These are phyloP conservation scores for Solanum tacnaense DNA, from an alignment of 257 asterid genomes.

Conservation along the genomic window DNA sequence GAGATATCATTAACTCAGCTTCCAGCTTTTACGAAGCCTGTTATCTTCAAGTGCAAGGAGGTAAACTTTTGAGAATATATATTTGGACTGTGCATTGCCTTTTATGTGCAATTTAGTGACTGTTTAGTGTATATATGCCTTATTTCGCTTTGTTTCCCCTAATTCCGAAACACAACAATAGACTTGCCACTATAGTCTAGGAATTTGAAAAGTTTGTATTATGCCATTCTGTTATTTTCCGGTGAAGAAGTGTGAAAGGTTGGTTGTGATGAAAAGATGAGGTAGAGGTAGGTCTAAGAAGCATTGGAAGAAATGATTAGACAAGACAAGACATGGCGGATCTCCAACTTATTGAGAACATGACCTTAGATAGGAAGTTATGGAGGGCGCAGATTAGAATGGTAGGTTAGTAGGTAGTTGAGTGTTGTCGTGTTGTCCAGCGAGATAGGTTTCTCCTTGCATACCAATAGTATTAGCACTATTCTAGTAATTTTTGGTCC, in stretches of 20 bases:
- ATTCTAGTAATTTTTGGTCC: not conserved
- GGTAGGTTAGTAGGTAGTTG: not conserved
- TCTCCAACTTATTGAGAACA: not conserved
- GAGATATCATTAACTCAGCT: constrained; percentile 76
- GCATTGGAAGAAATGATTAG: not conserved
- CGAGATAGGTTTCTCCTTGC: not conserved
- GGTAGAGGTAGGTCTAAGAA: not conserved
- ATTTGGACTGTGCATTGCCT: not conserved
- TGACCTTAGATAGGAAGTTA: not conserved
- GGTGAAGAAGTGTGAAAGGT: not conserved
- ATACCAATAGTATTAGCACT: not conserved
- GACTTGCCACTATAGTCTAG: not conserved
- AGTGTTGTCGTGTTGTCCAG: not conserved
- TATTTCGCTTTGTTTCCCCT: not conserved
- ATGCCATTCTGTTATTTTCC: not conserved
- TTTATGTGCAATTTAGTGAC: not conserved
- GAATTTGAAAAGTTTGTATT: not conserved
- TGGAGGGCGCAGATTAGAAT: not conserved
- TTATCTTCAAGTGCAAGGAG: constrained; percentile 79
- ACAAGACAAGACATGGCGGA: not conserved
- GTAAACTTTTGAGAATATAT: constrained; percentile 21
- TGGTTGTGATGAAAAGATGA: not conserved
- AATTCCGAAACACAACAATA: not conserved
- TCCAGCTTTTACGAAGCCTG: constrained; percentile 53
- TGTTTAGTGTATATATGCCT: not conserved